Percentiles rank a stretch among this genome's conserved stretches.
phyloP scores from a whole-genome alignment of 2,329 filamentous ascomycete species.

The Sarocladium strictum region DNA sequence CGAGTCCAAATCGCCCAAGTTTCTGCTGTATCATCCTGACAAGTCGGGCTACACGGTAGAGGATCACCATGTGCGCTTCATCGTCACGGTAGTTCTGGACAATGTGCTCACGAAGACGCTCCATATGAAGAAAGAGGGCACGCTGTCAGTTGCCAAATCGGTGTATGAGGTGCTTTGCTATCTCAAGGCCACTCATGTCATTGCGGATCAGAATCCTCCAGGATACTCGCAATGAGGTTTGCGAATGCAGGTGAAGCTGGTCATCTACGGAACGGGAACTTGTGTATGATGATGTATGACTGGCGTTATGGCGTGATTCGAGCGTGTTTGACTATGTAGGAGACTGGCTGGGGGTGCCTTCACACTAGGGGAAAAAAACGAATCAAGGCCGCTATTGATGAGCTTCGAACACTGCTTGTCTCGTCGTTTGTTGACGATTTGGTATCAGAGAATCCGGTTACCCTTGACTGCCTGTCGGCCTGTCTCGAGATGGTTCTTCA shows the following conservation, averaged over 20 bases:
- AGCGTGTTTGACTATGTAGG: too few relatives aligned
- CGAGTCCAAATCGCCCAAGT: constrained; percentile 21
- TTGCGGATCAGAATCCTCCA: constrained; percentile 20
- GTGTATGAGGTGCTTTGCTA: constrained; percentile 32
- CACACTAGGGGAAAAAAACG: too few relatives aligned
- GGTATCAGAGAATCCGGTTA: too few relatives aligned
- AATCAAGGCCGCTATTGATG: too few relatives aligned
- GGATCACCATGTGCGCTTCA: constrained; percentile 34
- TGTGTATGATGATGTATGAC: too few relatives aligned
- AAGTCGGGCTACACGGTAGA: constrained; percentile 29
- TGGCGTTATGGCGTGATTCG: too few relatives aligned
- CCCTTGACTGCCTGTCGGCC: too few relatives aligned
- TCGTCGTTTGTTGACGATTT: too few relatives aligned
- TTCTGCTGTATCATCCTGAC: constrained; percentile 29
- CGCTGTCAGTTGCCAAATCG: constrained; percentile 25
- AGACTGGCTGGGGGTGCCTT: too few relatives aligned
- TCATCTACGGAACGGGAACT: not conserved
- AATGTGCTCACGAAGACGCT: constrained; percentile 27
- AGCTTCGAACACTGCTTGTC: too few relatives aligned
- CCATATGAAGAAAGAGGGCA: constrained; percentile 24
- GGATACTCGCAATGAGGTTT: constrained; percentile 18
- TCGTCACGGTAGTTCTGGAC: constrained; percentile 28
- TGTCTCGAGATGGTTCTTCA: too few relatives aligned
- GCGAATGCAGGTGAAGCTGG: not conserved
- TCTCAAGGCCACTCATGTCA: constrained; percentile 19